A percentile compares a stretch with the other conserved stretches of the same genome.
Conservation (phyloP, 1,284 basidiomycete genomes). For the Hemileia vastatrix region DNA sequence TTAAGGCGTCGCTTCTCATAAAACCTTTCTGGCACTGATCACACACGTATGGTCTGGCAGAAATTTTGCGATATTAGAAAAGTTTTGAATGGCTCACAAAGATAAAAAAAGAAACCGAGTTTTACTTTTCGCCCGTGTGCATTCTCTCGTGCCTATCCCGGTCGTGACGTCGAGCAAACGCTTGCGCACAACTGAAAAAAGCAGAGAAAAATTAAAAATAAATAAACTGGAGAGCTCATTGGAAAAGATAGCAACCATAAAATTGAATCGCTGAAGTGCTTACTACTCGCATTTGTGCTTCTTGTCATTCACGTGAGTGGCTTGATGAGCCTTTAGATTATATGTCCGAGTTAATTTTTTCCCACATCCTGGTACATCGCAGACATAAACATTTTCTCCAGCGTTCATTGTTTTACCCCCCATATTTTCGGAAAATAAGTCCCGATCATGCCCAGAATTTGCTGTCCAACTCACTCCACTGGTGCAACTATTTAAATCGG, state of each 20-base stretch:
- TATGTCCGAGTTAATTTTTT: no score
- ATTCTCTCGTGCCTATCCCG: slow-evolving; percentile 21
- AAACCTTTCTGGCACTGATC: slow-evolving; percentile 12
- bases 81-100: background rate
- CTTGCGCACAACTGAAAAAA: slow-evolving; percentile 14
- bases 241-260: background rate
- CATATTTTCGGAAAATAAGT: no score
- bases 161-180: slow-evolving; percentile 19
- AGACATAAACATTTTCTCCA: no score
- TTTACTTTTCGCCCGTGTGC: slow-evolving; percentile 23
- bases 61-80: background rate
- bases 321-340: no score
- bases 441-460: no score
- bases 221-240: background rate
- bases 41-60: slow-evolving; percentile 14
- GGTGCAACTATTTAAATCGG: no score
- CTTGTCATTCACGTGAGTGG: no score
- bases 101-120: background rate
- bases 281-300: slow-evolving; percentile 20
- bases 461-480: no score
- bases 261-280: background rate
- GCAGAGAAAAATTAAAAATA: background rate
- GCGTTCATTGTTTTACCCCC: no score
- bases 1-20: slow-evolving; percentile 22
- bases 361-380: no score